Evolutionary conservation across 2,329 filamentous ascomycete species (phyloP).

Genomic region (Xylaria sp.): DNA sequence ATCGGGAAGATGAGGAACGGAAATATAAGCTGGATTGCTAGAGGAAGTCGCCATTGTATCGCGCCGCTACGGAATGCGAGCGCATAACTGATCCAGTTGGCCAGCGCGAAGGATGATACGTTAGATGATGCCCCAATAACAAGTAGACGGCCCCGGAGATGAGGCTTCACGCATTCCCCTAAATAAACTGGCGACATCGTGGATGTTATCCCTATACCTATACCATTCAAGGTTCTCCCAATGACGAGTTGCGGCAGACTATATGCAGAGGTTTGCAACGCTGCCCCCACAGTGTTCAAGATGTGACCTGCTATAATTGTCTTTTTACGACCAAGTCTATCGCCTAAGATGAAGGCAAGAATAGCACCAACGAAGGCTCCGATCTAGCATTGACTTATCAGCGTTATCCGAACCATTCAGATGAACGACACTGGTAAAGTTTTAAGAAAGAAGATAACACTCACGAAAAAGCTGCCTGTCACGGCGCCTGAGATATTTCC

Average conservation of each 20-base stretch:
- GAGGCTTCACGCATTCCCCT: slow-evolving; percentile 44
- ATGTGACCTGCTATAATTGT: slow-evolving; percentile 71
- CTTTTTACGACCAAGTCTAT: slow-evolving; percentile 73
- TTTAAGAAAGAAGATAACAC: slow-evolving; percentile 26
- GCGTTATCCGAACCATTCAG: neutral
- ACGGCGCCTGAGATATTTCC: slow-evolving; percentile 57
- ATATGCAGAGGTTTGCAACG: slow-evolving; percentile 59
- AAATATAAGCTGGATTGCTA: slow-evolving; percentile 53
- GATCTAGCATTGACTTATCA: slow-evolving; percentile 35
- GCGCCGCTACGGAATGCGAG: slow-evolving; percentile 50
- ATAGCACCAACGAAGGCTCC: slow-evolving; percentile 77
- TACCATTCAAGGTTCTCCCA: slow-evolving; percentile 46
- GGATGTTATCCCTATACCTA: slow-evolving; percentile 48
- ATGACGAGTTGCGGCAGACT: slow-evolving; percentile 46
- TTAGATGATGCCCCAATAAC: slow-evolving; percentile 50
- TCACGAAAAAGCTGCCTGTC: slow-evolving; percentile 56
- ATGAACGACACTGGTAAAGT: neutral
- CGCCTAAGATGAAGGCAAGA: slow-evolving; percentile 70
- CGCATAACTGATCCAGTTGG: slow-evolving; percentile 60
- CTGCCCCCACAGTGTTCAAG: slow-evolving; percentile 71
- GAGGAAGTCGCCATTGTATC: slow-evolving; percentile 52
- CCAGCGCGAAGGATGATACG: slow-evolving; percentile 53
- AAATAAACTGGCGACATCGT: slow-evolving; percentile 47
- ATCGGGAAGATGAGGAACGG: slow-evolving; percentile 50
- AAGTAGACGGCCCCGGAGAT: slow-evolving; percentile 44